Conservation (phyloP, 352 stramenopile species). For the Globisporangium alternatum region DNA sequence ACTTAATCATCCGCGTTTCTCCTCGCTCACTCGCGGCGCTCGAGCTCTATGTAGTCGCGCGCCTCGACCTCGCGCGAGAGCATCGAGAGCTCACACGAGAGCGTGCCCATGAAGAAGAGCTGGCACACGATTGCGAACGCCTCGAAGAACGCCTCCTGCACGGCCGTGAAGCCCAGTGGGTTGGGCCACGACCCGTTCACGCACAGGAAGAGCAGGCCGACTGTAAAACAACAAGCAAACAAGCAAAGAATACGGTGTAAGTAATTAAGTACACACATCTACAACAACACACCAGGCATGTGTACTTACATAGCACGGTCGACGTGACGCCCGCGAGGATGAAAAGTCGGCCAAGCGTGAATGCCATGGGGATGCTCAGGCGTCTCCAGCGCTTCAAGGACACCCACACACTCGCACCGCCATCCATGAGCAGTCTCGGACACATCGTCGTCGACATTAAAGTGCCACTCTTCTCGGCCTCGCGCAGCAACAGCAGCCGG, state of each 20-base stretch:
- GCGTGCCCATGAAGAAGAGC: conserved; percentile 85
- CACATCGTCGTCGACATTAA: background rate
- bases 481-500: conserved; percentile 30
- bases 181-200: conserved; percentile 81
- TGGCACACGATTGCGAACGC: conserved; percentile 83
- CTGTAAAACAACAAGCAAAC: conserved; percentile 20
- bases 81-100: conserved; percentile 67
- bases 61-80: conserved; percentile 60
- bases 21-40: conserved; percentile 40
- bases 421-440: background rate
- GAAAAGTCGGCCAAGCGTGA: conserved; percentile 47
- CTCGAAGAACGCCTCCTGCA: conserved; percentile 83
- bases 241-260: background rate
- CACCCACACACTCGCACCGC: conserved; percentile 22
- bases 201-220: conserved; percentile 75
- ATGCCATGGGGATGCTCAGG: conserved; percentile 44
- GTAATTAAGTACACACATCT: background rate
- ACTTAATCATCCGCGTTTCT: background rate
- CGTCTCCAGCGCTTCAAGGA: conserved; percentile 51
- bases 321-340: conserved; percentile 49
- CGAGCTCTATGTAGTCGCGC: conserved; percentile 57
- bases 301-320: conserved; percentile 59
- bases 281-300: background rate
- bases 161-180: conserved; percentile 71
- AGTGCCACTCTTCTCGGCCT: background rate